Evolutionary conservation across 2,329 filamentous ascomycete genomes (phyloP).

Genomic region (Hymenoscyphus fraxineus): DNA sequence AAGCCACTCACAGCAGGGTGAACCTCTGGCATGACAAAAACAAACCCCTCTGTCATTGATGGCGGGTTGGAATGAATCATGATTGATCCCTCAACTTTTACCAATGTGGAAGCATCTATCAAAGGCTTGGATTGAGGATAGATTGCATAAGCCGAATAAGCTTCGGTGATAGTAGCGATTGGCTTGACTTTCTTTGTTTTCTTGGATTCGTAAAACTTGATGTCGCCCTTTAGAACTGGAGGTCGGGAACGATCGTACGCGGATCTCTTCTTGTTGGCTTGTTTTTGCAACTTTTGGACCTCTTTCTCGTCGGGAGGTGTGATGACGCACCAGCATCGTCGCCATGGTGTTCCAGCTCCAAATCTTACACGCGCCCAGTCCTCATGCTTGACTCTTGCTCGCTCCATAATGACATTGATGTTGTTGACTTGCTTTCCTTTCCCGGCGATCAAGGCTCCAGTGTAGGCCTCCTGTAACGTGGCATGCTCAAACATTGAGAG

Average conservation of each 20-base stretch:
- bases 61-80: constrained; percentile 79
- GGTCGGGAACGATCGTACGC: constrained; percentile 71
- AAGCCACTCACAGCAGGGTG: constrained; percentile 91
- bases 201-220: constrained; percentile 89
- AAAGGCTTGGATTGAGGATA: constrained; percentile 93
- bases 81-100: constrained; percentile 90
- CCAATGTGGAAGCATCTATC: constrained; percentile 88
- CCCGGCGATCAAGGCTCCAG: constrained; percentile 88
- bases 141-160: constrained; percentile 89
- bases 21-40: constrained; percentile 96
- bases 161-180: constrained; percentile 87
- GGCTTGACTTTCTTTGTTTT: constrained; percentile 89
- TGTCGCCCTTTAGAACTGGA: constrained; percentile 73
- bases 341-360: constrained; percentile 92
- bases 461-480: constrained; percentile 92
- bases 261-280: constrained; percentile 74
- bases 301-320: constrained; percentile 92
- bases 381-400: constrained; percentile 70
- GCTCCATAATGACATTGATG: constrained; percentile 84
- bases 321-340: constrained; percentile 94
- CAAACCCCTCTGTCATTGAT: constrained; percentile 81
- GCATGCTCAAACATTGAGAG: constrained; percentile 93
- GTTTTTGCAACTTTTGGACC: constrained; percentile 76
- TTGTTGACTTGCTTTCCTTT: constrained; percentile 89
- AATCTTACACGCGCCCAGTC: constrained; percentile 96